These are phyloP conservation scores for Phytophthora pini DNA, from an alignment of 352 stramenopile species.

Conservation along the genomic window DNA sequence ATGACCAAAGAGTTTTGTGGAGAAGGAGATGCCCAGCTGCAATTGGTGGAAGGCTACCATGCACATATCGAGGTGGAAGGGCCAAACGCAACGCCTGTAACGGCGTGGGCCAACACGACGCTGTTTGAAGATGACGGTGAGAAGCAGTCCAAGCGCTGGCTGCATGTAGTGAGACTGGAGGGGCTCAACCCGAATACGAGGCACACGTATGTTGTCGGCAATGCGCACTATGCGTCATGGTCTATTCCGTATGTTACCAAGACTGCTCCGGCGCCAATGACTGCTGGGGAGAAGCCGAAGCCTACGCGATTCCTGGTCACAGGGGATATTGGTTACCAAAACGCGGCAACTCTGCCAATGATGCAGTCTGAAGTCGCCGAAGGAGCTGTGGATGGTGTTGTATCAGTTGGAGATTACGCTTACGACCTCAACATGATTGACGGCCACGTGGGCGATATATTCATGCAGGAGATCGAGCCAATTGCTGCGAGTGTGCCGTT, in stretches of 20 bases:
- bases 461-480: constrained; percentile 90
- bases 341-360: constrained; percentile 87
- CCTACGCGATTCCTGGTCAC: constrained; percentile 83
- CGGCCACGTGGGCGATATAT: constrained; percentile 88
- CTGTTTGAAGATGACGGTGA: constrained; percentile 73
- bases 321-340: constrained; percentile 90
- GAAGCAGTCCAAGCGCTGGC: constrained; percentile 62
- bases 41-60: constrained; percentile 67
- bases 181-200: constrained; percentile 65
- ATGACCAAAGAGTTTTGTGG: constrained; percentile 70
- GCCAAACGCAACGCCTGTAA: constrained; percentile 41
- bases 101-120: constrained; percentile 57
- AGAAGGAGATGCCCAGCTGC: constrained; percentile 51
- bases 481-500: constrained; percentile 87
- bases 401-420: constrained; percentile 91
- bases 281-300: constrained; percentile 26
- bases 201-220: constrained; percentile 89
- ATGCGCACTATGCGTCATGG: constrained; percentile 70
- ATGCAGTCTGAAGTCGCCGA: constrained; percentile 88
- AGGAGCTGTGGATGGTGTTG: constrained; percentile 75
- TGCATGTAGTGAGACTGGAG: constrained; percentile 74
- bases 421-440: constrained; percentile 88
- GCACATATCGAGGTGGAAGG: constrained; percentile 46
- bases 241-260: constrained; percentile 84
- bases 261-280: constrained; percentile 51